Evolutionary conservation across 768 basidiomycete species (phyloP), one percentile per base, ranked within the genome.

Genomic region (Pisolithus sp.): DNA sequence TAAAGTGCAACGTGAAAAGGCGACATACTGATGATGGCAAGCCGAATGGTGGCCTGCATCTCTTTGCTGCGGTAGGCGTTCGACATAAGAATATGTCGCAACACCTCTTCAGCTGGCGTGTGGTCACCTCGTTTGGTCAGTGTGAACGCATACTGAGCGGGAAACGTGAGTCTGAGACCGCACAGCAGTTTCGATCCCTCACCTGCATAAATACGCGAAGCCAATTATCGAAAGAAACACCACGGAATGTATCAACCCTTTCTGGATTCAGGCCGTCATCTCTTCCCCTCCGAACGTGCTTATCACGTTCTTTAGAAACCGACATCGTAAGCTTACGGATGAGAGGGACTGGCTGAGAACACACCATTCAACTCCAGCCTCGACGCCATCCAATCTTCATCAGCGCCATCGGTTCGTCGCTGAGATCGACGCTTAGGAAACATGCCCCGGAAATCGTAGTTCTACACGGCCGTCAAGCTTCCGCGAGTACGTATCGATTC

Each of bases 191-290:
- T 45, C n/a, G 20, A 31, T 37, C 38, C 7, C 48, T 50, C 48
- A 92, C 95, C 76, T 93, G 88, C 73, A 96, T 81, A 63, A 93
- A 83, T 38, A 97, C 61, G 15, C 76, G 74, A 45, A 95, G 64
- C 95, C 95, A 99, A 48, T 87, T 82, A 50, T 87, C 86, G 58
- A 92, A 91, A 4, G 75, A 75, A 34, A 95, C 74, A 0, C 89
- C 89, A 10, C 94, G 83, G 66, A 94, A 97, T 0, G 80, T 73
- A 46, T 83, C 77, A 2, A 88, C 77, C 24, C 72, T 75, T 18
- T 68, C 73, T 3, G 57, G 42, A 53, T 72, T 72, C 51, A 73
- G 67, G 40, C 62, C 62, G 43, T 73, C 75, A 6, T 69, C 70
- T 28, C 69, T 71, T 5, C 73, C 68, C 59, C 79, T 85, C 18